These are phyloP conservation scores for Chiua virens DNA, from an alignment of 768 basidiomycete genomes.

Conservation along the genomic window DNA sequence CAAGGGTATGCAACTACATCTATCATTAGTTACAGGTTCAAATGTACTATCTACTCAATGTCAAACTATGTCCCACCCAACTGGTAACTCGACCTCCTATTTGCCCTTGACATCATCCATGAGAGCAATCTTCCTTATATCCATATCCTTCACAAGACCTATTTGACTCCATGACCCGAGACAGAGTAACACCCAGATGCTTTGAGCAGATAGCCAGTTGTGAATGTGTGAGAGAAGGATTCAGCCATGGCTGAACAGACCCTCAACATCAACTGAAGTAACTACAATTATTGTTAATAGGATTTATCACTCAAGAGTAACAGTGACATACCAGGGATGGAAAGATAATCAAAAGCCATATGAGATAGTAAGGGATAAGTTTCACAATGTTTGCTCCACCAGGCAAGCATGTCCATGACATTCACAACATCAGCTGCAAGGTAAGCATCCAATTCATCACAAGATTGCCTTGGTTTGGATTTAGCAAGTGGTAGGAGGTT, in stretches of 20 bases:
- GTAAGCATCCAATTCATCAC: too few relatives aligned
- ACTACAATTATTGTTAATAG: conserved; percentile 20
- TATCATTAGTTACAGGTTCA: conserved; percentile 8
- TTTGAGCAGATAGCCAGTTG: conserved; percentile 24
- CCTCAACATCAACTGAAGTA: conserved; percentile 34
- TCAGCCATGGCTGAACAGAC: conserved; percentile 26
- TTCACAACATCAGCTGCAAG: too few relatives aligned
- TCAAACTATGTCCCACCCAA: conserved; percentile 27
- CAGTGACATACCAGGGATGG: background rate
- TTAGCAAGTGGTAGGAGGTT: too few relatives aligned
- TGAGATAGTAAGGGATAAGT: background rate
- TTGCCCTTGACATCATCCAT: background rate
- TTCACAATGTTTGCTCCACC: background rate
- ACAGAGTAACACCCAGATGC: conserved; percentile 32
- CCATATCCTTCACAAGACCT: conserved; percentile 27
- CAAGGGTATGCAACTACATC: too few relatives aligned
- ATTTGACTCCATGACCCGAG: conserved; percentile 32
- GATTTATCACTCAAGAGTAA: background rate
- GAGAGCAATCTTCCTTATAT: conserved; percentile 6
- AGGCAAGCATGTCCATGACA: conserved; percentile 2
- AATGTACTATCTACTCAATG: too few relatives aligned
- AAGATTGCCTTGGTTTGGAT: too few relatives aligned
- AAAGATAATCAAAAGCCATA: conserved; percentile 6
- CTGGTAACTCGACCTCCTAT: conserved; percentile 13
- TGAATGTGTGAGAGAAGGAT: conserved; percentile 28